phyloP scores from a whole-genome alignment of 176 grass and related monocot genomes.

The Musa beccarii region DNA sequence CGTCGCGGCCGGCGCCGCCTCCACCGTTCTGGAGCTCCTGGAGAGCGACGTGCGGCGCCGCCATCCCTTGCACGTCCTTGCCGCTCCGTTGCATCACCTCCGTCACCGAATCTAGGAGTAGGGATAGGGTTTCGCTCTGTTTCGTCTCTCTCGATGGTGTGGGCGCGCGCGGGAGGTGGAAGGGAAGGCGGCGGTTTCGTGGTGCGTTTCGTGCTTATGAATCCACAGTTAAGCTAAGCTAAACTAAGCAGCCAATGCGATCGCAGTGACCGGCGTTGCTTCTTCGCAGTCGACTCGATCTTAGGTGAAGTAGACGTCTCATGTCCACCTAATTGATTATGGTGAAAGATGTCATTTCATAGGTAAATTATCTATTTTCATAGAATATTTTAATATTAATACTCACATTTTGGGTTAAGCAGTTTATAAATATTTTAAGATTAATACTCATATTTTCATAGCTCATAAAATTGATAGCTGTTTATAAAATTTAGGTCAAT shows the following conservation, averaged over 20 bases:
- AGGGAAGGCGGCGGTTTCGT: neutral
- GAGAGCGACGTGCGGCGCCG: neutral
- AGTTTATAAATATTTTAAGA: too few relatives aligned
- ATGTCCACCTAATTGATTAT: too few relatives aligned
- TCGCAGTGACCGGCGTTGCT: too few relatives aligned
- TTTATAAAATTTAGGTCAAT: too few relatives aligned
- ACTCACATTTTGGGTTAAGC: too few relatives aligned
- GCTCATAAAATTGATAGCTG: too few relatives aligned
- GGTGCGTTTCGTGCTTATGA: neutral
- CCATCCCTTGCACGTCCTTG: constrained; percentile 19
- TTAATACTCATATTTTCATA: too few relatives aligned
- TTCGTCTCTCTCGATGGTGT: neutral
- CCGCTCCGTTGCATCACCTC: constrained; percentile 16
- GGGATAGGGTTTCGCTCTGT: neutral
- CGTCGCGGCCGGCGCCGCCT: constrained; percentile 31
- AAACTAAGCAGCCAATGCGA: neutral
- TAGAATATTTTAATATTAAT: too few relatives aligned
- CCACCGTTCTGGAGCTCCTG: constrained; percentile 14
- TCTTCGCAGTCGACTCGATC: too few relatives aligned
- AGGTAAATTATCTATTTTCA: too few relatives aligned
- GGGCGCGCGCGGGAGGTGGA: neutral
- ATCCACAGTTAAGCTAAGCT: neutral
- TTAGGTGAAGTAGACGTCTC: too few relatives aligned
- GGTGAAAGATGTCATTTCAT: too few relatives aligned
- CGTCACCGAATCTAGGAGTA: neutral